A percentile compares a stretch with the other conserved stretches of the same genome.
Evolutionary conservation across 1,284 basidiomycete genomes (phyloP).

Genomic region (Chalciporus sp.): DNA sequence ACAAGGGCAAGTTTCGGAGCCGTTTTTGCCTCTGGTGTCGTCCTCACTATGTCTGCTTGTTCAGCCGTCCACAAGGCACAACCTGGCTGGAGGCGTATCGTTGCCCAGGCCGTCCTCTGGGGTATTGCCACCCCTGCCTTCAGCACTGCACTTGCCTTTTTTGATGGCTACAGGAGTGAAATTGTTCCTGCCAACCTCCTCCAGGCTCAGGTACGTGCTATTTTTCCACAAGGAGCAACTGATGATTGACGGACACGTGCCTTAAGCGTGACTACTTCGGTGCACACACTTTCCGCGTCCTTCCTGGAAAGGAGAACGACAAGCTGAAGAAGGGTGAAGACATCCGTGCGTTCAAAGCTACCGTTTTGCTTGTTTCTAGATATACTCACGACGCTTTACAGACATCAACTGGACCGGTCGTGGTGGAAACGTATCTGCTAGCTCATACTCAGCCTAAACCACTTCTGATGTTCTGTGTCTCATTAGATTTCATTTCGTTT

Average conservation of each 20-base stretch:
- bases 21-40: background rate
- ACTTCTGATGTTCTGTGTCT: slow-evolving; percentile 4
- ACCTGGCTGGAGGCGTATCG: slow-evolving; percentile 96
- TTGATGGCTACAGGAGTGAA: slow-evolving; percentile 95
- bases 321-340: slow-evolving; percentile 81
- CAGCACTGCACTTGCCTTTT: slow-evolving; percentile 98
- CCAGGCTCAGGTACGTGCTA: slow-evolving; percentile 77
- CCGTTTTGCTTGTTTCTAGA: slow-evolving; percentile 7
- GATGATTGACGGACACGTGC: slow-evolving; percentile 36
- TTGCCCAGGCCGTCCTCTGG: slow-evolving; percentile 96
- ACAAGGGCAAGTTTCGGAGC: slow-evolving; percentile 61
- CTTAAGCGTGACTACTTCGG: slow-evolving; percentile 87
- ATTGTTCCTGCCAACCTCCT: slow-evolving; percentile 92
- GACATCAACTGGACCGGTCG: slow-evolving; percentile 94
- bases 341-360: slow-evolving; percentile 67
- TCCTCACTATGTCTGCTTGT: background rate
- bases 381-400: slow-evolving; percentile 30
- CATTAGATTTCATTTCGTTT: slow-evolving; percentile 20
- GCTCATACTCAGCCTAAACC: slow-evolving; percentile 85
- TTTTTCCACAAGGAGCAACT: background rate
- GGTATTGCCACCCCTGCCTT: slow-evolving; percentile 96
- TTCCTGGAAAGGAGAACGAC: slow-evolving; percentile 86
- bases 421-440: slow-evolving; percentile 92
- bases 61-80: slow-evolving; percentile 91
- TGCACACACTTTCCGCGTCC: slow-evolving; percentile 93